Conservation (phyloP, 768 basidiomycete genomes). For the Boletus pseudopeckii region DNA sequence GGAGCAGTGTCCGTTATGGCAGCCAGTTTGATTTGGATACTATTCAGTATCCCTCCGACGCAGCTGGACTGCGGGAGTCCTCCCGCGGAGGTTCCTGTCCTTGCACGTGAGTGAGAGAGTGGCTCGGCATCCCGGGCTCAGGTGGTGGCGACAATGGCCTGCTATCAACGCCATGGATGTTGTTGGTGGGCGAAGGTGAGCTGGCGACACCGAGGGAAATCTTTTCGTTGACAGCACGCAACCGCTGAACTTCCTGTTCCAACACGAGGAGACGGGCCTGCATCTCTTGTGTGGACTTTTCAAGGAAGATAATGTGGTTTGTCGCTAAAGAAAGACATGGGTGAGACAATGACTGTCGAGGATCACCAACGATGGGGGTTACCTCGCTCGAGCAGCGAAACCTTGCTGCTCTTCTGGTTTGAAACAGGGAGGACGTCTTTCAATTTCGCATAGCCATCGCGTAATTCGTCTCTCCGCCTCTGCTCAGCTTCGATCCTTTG, state of each 20-base stretch:
- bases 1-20: conserved; percentile 28
- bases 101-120: conserved; percentile 53
- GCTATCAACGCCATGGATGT: conserved; percentile 38
- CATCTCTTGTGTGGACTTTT: conserved; percentile 69
- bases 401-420: conserved; percentile 90
- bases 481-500: conserved; percentile 91
- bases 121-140: conserved; percentile 44
- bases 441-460: conserved; percentile 85
- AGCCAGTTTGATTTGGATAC: conserved; percentile 15
- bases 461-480: conserved; percentile 80
- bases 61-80: conserved; percentile 47
- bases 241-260: conserved; percentile 66
- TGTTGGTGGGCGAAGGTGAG: conserved; percentile 54
- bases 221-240: conserved; percentile 78
- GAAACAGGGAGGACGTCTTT: conserved; percentile 84
- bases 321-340: conserved; percentile 50
- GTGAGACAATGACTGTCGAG: conserved; percentile 9
- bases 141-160: conserved; percentile 66
- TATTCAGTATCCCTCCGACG: conserved; percentile 32
- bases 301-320: conserved; percentile 70
- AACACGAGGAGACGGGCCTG: conserved; percentile 61
- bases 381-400: conserved; percentile 87
- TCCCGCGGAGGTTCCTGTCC: conserved; percentile 62
- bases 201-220: conserved; percentile 63
- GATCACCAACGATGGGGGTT: conserved; percentile 22